phyloP scores from a whole-genome alignment of 2,329 filamentous ascomycete species.

The Ophiostoma ulmi region DNA sequence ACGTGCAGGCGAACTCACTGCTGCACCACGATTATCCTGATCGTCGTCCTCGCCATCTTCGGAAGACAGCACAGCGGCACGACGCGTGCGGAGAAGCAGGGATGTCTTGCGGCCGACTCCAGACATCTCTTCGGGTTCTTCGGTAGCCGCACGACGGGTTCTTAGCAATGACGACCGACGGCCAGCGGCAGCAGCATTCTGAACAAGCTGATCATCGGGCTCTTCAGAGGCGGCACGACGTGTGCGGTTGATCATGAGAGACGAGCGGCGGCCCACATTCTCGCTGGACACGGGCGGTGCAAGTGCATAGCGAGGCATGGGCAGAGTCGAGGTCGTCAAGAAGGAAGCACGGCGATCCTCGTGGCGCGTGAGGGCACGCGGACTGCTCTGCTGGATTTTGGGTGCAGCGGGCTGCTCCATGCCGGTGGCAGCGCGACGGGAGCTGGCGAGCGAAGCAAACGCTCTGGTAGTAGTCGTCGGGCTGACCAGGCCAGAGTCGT shows the following conservation, averaged over 20 bases:
- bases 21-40: conserved; percentile 29
- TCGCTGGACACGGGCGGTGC: conserved; percentile 42
- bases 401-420: conserved; percentile 28
- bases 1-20: conserved; percentile 52
- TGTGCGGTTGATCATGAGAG: conserved; percentile 41
- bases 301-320: conserved; percentile 41
- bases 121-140: conserved; percentile 43
- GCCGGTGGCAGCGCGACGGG: conserved; percentile 20
- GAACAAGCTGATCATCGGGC: conserved; percentile 35
- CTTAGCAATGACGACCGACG: conserved; percentile 41
- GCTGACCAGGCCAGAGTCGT: conserved; percentile 27
- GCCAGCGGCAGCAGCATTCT: conserved; percentile 31
- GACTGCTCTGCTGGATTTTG: conserved; percentile 35
- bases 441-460: conserved; percentile 22
- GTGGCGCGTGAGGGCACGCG: conserved; percentile 35
- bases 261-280: conserved; percentile 47
- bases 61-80: conserved; percentile 42
- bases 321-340: conserved; percentile 42
- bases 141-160: conserved; percentile 40
- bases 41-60: conserved; percentile 45
- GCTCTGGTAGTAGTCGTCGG: conserved; percentile 22
- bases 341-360: conserved; percentile 51
- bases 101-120: conserved; percentile 43
- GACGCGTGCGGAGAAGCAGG: conserved; percentile 41
- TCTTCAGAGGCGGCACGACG: conserved; percentile 48